Percentiles rank a stretch among this genome's conserved stretches.
Evolutionary conservation across 164 flowering plant genomes (phyloP).

Genomic region (Stephania cephalantha): DNA sequence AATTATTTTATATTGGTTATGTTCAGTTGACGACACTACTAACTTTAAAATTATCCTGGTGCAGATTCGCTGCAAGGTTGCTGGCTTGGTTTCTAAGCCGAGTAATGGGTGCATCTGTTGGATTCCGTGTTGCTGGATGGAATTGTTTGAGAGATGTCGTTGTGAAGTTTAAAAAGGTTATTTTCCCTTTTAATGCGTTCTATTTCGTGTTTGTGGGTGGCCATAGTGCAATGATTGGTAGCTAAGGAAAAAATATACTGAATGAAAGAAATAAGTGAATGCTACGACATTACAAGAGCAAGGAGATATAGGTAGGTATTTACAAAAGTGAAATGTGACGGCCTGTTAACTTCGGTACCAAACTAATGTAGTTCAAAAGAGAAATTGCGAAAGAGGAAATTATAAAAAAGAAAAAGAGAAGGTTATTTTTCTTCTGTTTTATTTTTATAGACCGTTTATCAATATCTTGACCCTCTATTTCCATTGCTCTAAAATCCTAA

Average conservation of each 20-base stretch:
- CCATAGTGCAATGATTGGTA: not conserved
- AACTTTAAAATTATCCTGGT: constrained; percentile 11
- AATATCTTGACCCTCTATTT: no score
- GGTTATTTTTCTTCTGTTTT: no score
- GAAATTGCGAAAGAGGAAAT: no score
- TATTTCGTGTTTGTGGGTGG: not conserved
- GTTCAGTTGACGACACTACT: not conserved
- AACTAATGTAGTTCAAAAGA: no score
- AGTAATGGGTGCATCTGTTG: constrained; percentile 73
- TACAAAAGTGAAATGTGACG: no score
- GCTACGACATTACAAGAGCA: no score
- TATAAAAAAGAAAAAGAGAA: no score
- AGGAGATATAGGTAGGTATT: no score
- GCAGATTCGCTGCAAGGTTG: constrained; percentile 81
- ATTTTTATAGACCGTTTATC: no score
- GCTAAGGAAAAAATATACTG: not conserved
- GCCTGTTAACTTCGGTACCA: no score
- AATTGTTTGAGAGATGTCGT: constrained; percentile 84
- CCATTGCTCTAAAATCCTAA: no score
- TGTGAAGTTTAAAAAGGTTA: constrained; percentile 89
- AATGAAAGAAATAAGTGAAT: not conserved
- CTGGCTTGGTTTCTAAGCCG: constrained; percentile 81
- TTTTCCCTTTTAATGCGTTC: not conserved
- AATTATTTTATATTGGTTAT: not conserved
- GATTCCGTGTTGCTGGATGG: constrained; percentile 92